phyloP scores from a whole-genome alignment of 2,329 filamentous ascomycete species.

The Massarina eburnea region DNA sequence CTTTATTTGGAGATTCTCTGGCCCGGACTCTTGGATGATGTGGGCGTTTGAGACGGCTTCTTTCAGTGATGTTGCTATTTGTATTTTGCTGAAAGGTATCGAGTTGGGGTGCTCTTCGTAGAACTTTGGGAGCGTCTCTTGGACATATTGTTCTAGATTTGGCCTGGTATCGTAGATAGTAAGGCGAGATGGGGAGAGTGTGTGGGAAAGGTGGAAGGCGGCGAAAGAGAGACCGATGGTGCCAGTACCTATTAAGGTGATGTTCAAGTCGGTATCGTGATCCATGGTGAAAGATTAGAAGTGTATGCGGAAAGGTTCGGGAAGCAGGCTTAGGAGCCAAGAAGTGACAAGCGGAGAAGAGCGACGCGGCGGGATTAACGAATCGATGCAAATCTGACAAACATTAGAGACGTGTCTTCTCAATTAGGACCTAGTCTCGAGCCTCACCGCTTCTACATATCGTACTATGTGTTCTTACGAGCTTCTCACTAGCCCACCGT shows the following conservation, averaged over 20 bases:
- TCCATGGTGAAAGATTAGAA: constrained; percentile 5
- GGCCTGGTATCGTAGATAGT: constrained; percentile 55
- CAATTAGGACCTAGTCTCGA: no score
- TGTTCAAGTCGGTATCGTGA: constrained; percentile 19
- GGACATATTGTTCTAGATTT: constrained; percentile 50
- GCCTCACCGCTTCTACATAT: no score
- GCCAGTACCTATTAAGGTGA: constrained; percentile 49
- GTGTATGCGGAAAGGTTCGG: not conserved
- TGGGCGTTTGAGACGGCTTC: constrained; percentile 50
- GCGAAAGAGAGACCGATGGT: constrained; percentile 60
- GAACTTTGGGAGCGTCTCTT: constrained; percentile 47
- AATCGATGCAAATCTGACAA: no score
- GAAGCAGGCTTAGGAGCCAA: not conserved
- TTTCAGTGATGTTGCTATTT: constrained; percentile 33
- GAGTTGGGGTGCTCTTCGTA: constrained; percentile 23
- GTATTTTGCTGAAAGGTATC: constrained; percentile 37
- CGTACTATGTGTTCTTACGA: no score
- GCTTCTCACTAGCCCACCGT: no score
- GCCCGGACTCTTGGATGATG: constrained; percentile 63
- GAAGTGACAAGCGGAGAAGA: not conserved
- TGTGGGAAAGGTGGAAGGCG: constrained; percentile 54
- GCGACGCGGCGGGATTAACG: not conserved
- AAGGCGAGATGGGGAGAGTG: constrained; percentile 42
- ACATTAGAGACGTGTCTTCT: no score
- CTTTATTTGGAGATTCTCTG: constrained; percentile 58